Evolutionary conservation across 768 basidiomycete genomes (phyloP).

Genomic region (Coprinopsis cinerea): DNA sequence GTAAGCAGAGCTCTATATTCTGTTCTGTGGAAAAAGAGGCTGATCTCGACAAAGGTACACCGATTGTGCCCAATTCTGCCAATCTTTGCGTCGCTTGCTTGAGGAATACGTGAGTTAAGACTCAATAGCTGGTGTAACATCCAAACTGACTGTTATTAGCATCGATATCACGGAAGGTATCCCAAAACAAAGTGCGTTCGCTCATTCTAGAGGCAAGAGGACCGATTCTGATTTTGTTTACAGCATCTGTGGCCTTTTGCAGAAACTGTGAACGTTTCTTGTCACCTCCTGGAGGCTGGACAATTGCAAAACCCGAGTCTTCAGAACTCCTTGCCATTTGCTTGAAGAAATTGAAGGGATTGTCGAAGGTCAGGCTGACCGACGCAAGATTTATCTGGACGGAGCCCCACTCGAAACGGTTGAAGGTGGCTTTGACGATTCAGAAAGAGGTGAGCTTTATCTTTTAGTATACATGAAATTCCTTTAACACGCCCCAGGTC

Average conservation of each 20-base stretch:
- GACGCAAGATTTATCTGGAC: constrained; percentile 99
- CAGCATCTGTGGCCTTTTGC: constrained; percentile 89
- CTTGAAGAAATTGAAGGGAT: constrained; percentile 88
- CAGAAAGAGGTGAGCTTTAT: constrained; percentile 82
- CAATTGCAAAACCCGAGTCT: constrained; percentile 81
- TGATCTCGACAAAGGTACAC: constrained; percentile 47
- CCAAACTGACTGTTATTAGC: constrained; percentile 28
- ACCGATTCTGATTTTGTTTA: constrained; percentile 5
- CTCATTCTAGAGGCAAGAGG: neutral
- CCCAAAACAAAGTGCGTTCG: constrained; percentile 80
- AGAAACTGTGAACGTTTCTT: constrained; percentile 95
- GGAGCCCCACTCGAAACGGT: constrained; percentile 92
- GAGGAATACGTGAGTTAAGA: constrained; percentile 67
- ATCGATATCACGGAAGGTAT: constrained; percentile 98
- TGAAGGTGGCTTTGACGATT: constrained; percentile 91
- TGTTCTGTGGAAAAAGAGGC: neutral
- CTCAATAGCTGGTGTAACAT: neutral
- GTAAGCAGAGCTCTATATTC: constrained; percentile 29
- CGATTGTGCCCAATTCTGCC: constrained; percentile 87
- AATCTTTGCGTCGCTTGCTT: constrained; percentile 89
- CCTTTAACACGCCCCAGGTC: constrained; percentile 39
- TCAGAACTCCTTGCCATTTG: constrained; percentile 92
- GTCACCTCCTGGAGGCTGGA: constrained; percentile 86
- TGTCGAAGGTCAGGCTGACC: constrained; percentile 92
- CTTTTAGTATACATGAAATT: neutral